These are phyloP conservation scores for Nannochloropsis gaditana DNA, from an alignment of 108 stramenopile genomes.

Conservation along the genomic window DNA sequence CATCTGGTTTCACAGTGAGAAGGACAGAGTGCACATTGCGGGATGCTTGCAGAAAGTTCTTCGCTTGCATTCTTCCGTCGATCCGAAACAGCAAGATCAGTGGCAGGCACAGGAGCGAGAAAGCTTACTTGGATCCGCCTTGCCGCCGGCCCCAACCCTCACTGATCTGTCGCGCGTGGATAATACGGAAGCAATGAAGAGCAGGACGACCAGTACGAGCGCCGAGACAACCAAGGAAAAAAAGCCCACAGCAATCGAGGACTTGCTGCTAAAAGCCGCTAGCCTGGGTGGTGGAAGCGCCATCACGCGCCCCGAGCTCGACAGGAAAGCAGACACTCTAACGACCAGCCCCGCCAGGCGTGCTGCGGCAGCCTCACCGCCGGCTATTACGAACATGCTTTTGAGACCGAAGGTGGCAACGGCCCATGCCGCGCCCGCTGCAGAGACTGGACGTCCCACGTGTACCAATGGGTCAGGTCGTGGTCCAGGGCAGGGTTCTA, in stretches of 20 bases:
- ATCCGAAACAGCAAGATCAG: neutral
- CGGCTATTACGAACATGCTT: neutral
- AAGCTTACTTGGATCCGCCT: neutral
- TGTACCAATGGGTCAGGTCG: neutral
- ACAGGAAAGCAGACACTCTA: too few species aligned
- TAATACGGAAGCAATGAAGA: neutral
- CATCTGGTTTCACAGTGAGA: conserved; percentile 18
- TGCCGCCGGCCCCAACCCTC: neutral
- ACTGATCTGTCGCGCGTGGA: neutral
- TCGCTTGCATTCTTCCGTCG: neutral
- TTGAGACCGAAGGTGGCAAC: neutral
- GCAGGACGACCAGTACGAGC: neutral
- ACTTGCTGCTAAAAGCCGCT: neutral
- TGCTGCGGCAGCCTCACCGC: neutral
- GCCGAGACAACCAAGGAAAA: neutral
- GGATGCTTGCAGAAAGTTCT: neutral
- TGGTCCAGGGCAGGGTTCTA: too few species aligned
- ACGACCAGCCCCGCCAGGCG: neutral
- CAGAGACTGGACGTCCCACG: neutral
- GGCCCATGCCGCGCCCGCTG: neutral
- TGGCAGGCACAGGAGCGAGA: neutral
- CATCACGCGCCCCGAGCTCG: neutral
- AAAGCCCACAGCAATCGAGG: neutral
- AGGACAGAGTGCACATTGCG: neutral
- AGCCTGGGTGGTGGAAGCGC: neutral